Base-by-base conservation (phyloP, 2,329 filamentous ascomycete genomes). In the Xylariaceae sp. region DNA sequence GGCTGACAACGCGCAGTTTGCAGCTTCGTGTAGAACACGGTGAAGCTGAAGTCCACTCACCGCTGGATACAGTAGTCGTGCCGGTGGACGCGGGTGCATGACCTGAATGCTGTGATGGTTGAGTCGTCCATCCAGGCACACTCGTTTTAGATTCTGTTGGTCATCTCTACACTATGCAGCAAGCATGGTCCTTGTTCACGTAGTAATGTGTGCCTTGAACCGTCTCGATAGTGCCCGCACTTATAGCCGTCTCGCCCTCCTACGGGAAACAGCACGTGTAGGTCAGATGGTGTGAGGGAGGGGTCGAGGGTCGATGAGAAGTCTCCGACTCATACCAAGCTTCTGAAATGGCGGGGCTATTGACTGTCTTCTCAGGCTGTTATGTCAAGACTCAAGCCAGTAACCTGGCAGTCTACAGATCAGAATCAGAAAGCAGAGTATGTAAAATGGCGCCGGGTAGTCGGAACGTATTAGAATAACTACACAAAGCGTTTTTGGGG, bases 151-250 rank as follows among this genome's bases (percentile, higher is more conserved):
- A 18, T 40, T 11, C 39, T 42, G 44, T 27, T 51, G 47, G 39
- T 47, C 39, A 47, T 54, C 44, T 45, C 39, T 36, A 42, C 42
- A 27, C 44, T 40, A 52, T 52, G 44, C 35, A 39, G 44, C 51
- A 49, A 35, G 39, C 48, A 55, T 49, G 49, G 39, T 41, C 31
- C 42, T 47, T 44, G 41, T 42, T 49, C 40, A 45, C 41, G 47
- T 49, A 44, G 44, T 43, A 48, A 39, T 43, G 41, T 40, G 40
- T 44, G 40, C 35, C 14, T 47, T 51, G 36, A 48, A 19, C 43
- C 48, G 32, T 48, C 30, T 44, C 50, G 45, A 49, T 52, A 39
- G 43, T 39, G 46, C n/a, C 45, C 31, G 44, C 40, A 45, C 15
- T 45, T 38, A 42, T 42, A 48, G 31, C 41, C 45, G 32, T 36